Percentiles rank a stretch among this genome's conserved stretches.
phyloP scores from a whole-genome alignment of 2,329 filamentous ascomycete species.

The Akanthomyces muscarius region DNA sequence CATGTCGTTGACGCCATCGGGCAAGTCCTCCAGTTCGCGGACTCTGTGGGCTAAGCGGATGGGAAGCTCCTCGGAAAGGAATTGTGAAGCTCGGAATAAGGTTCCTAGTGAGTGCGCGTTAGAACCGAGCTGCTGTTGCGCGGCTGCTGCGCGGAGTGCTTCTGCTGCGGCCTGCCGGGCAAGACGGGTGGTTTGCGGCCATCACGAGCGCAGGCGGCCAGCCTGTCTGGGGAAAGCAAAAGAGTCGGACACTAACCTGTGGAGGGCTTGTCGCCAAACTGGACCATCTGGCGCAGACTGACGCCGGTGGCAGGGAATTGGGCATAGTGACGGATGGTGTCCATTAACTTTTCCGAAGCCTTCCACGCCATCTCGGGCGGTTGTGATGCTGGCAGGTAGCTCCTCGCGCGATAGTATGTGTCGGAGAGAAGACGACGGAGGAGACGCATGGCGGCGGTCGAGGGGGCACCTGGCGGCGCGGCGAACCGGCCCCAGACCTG shows the following conservation, averaged over 20 bases:
- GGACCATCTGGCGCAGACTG: conserved; percentile 97
- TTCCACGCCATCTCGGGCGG: conserved; percentile 77
- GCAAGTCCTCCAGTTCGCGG: conserved; percentile 85
- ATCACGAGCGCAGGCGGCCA: conserved; percentile 68
- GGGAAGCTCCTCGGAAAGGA: conserved; percentile 94
- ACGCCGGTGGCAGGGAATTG: conserved; percentile 95
- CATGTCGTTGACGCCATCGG: conserved; percentile 97
- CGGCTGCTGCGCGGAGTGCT: neutral
- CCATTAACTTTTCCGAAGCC: conserved; percentile 84
- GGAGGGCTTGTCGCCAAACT: conserved; percentile 92
- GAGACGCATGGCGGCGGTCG: conserved; percentile 15
- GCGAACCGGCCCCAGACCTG: conserved; percentile 12
- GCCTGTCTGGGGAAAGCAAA: neutral
- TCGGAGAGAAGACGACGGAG: conserved; percentile 18
- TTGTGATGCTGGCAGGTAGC: conserved; percentile 9
- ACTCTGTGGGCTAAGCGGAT: conserved; percentile 96
- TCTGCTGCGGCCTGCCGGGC: neutral
- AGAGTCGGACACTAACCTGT: conserved; percentile 57
- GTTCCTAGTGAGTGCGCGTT: conserved; percentile 59
- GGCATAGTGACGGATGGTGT: conserved; percentile 95
- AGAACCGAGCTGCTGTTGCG: neutral
- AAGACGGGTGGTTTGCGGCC: conserved; percentile 27
- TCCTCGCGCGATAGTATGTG: conserved; percentile 15
- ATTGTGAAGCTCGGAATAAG: conserved; percentile 94
- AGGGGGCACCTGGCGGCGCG: conserved; percentile 10